Conservation (phyloP, 2,329 filamentous ascomycete genomes). For the Xylariomycetidae sp. region DNA sequence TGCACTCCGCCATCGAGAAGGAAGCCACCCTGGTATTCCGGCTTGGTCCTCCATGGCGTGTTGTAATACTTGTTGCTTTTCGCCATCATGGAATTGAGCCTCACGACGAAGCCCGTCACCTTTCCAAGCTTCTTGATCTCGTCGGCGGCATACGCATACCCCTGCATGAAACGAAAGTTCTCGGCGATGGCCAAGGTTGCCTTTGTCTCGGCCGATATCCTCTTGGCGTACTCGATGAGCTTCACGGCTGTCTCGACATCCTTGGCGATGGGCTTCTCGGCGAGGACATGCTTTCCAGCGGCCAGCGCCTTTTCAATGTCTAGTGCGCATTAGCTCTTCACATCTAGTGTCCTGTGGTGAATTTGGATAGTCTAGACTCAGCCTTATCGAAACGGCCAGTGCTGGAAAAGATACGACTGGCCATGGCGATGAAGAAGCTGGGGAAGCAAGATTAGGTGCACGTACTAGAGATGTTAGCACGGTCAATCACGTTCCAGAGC, state of each 20-base stretch:
- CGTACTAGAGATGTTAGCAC: no score
- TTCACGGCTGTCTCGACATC: slow-evolving; percentile 41
- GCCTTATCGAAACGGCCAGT: no score
- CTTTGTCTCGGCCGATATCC: slow-evolving; percentile 20
- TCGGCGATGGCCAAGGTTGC: slow-evolving; percentile 60
- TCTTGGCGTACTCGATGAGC: slow-evolving; percentile 33
- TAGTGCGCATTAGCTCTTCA: no score
- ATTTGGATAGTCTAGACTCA: no score
- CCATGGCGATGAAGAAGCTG: no score
- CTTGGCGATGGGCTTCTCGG: slow-evolving; percentile 63
- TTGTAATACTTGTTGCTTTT: slow-evolving; percentile 40
- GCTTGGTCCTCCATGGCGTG: slow-evolving; percentile 59
- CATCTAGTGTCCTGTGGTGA: no score
- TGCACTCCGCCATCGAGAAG: slow-evolving; percentile 73
- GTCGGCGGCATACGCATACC: slow-evolving; percentile 44
- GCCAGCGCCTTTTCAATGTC: slow-evolving; percentile 51
- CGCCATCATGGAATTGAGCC: slow-evolving; percentile 30
- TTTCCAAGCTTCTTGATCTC: slow-evolving; percentile 47
- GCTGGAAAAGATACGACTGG: no score
- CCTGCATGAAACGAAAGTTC: slow-evolving; percentile 62
- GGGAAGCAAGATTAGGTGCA: no score
- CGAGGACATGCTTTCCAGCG: slow-evolving; percentile 65
- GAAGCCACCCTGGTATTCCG: slow-evolving; percentile 69
- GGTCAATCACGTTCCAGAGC: no score
- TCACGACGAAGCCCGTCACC: slow-evolving; percentile 45